Evolutionary conservation across 2,329 filamentous ascomycete genomes (phyloP), one percentile per base, ranked within the genome.

Genomic region (Colletotrichum somersetense): DNA sequence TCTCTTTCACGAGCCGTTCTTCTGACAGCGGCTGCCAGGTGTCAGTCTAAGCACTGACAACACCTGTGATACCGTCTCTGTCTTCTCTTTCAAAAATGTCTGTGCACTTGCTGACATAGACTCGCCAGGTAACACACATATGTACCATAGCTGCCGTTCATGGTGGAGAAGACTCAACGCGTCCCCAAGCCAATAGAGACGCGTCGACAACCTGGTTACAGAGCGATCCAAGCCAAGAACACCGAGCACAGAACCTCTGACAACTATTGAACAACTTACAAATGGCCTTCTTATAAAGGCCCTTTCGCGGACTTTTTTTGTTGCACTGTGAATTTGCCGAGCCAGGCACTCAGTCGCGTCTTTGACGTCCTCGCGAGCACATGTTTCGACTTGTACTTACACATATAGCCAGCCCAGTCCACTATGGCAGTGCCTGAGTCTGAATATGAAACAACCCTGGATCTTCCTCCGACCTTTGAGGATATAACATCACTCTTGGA

Each of bases 401-500:
- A 58, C 35, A 23, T 40, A n/a, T 26, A 16, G 23, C 18, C 14
- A 23, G 23, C 20, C 10, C n/a, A 26, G 14, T 35, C 26, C 55
- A 42, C 14, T 35, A 72, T 69, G 69, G 44, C 65, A 12, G 44
- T 53, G n/a, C 48, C 48, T 23, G 44, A 20, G 11, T 42, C 48
- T 23, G 53, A 50, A 11, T 35, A 42, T 23, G 46, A 50, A 7
- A 42, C 30, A 26, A 44, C 33, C 18, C 50, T 72, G 53, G 59
- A 58, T 46, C 75, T 83, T 20, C 85, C 85, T 3, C 67, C 78
- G 2, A 80, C 81, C 48, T 89, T 89, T 75, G 76, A 69, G 10
- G 65, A 78, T 16, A 79, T 86, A 75, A 77, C 81, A 73, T 78
- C 85, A 40, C 77, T 89, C 26, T 76, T 90, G 72, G 80, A 86